Conservation (phyloP, 192 early-diverging fungal species). For the Entomortierella parvispora region DNA sequence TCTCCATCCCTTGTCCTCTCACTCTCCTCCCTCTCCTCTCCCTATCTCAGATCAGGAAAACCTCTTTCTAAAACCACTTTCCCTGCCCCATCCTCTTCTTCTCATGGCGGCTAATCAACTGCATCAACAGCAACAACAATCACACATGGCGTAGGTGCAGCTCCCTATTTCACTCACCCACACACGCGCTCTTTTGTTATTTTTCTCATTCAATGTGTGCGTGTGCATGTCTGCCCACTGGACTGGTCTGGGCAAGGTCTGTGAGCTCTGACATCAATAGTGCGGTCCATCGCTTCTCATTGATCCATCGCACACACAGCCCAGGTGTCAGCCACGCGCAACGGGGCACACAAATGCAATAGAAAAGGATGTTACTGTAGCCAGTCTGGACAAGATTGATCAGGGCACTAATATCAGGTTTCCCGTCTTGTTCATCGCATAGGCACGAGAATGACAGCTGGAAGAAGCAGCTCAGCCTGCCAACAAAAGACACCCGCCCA, state of each 20-base stretch:
- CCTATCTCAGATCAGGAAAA: no score
- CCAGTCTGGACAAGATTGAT: no score
- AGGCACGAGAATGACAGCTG: slow-evolving; percentile 76
- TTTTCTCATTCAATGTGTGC: neutral
- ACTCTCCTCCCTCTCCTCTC: neutral
- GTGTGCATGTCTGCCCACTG: no score
- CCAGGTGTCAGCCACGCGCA: no score
- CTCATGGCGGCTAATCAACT: neutral
- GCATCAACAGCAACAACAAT: neutral
- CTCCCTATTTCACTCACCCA: no score
- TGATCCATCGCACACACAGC: no score
- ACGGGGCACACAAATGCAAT: no score
- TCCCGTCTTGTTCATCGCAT: slow-evolving; percentile 6
- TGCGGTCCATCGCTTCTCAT: no score
- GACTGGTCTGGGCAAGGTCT: no score
- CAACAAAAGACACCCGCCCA: slow-evolving; percentile 89
- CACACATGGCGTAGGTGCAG: no score
- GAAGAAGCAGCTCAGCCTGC: slow-evolving; percentile 80
- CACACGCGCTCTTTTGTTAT: neutral
- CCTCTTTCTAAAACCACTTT: no score
- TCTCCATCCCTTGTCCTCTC: neutral
- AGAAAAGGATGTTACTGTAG: no score
- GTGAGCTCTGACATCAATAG: neutral
- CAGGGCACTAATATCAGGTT: neutral
- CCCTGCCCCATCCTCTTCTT: neutral